Evolutionary conservation across 495 filamentous ascomycete genomes (phyloP).

Genomic region (Aspergillus campestris): DNA sequence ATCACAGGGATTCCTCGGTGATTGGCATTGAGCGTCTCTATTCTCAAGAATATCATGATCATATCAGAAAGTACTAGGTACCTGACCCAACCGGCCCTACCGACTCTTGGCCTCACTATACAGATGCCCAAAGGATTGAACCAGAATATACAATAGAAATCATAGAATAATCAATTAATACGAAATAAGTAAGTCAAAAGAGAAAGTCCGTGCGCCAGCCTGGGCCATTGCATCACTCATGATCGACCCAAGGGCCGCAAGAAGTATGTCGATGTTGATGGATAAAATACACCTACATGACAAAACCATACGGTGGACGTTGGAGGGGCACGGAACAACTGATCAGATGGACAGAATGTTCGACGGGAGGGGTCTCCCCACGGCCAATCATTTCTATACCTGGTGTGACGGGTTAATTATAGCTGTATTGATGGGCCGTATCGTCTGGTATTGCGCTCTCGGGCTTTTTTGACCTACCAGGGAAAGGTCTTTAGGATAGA

Average conservation of each 20-base stretch:
- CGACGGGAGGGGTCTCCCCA: slow-evolving; percentile 9
- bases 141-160: background rate
- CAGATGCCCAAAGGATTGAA: background rate
- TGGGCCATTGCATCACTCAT: slow-evolving; percentile 8
- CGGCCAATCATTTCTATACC: slow-evolving; percentile 13
- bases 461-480: no score
- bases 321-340: slow-evolving; percentile 17
- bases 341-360: slow-evolving; percentile 23
- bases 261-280: no score
- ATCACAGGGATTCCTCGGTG: slow-evolving; percentile 1
- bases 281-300: slow-evolving; percentile 3
- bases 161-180: background rate
- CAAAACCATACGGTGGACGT: slow-evolving; percentile 4
- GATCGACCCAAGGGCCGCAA: slow-evolving; percentile 8
- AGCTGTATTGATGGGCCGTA: no score
- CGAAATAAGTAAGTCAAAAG: slow-evolving; percentile 1
- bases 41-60: background rate
- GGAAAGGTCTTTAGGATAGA: no score
- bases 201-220: slow-evolving; percentile 14
- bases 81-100: slow-evolving; percentile 3
- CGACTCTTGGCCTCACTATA: background rate
- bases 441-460: no score
- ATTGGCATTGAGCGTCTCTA: slow-evolving; percentile 2
- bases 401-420: no score
- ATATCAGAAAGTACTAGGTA: background rate